Conservation (phyloP, 495 filamentous ascomycete genomes). For the Antarctomyces pellizariae region DNA sequence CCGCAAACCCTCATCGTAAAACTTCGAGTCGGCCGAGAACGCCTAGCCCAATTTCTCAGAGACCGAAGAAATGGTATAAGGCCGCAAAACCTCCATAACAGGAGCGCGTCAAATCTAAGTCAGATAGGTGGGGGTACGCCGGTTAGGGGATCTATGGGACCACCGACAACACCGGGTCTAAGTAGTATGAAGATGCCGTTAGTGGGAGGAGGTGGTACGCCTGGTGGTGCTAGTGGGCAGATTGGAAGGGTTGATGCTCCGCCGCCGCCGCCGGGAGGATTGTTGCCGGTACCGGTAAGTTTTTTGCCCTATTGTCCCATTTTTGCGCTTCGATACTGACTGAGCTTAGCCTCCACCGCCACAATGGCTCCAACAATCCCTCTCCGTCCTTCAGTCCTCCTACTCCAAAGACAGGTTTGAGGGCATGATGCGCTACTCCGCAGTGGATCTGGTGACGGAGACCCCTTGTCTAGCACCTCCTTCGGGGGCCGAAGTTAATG, state of each 20-base stretch:
- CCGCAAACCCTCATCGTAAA: conserved; percentile 44
- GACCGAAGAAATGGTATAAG: conserved; percentile 17
- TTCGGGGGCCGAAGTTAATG: conserved; percentile 21
- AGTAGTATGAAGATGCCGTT: too few species aligned
- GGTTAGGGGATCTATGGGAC: conserved; percentile 33
- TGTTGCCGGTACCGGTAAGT: conserved; percentile 31
- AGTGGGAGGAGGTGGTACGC: too few species aligned
- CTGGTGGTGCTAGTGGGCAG: conserved; percentile 28
- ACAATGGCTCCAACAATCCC: conserved; percentile 46
- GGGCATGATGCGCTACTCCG: conserved; percentile 63
- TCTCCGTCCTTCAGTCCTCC: conserved; percentile 31
- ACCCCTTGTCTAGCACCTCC: conserved; percentile 24
- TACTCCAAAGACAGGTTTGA: conserved; percentile 69
- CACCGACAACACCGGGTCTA: conserved; percentile 23
- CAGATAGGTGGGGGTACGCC: too few species aligned
- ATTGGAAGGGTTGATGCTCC: conserved; percentile 42
- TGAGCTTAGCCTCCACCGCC: conserved; percentile 46
- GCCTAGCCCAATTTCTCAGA: conserved; percentile 32
- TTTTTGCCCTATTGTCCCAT: conserved; percentile 1
- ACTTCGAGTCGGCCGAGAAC: conserved; percentile 42
- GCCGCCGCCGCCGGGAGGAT: conserved; percentile 27
- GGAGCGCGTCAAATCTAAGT: conserved; percentile 24
- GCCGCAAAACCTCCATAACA: conserved; percentile 20
- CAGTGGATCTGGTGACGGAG: conserved; percentile 44
- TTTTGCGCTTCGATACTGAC: not conserved